Conservation (phyloP, 1,284 basidiomycete genomes). For the Ustilago bromivora region DNA sequence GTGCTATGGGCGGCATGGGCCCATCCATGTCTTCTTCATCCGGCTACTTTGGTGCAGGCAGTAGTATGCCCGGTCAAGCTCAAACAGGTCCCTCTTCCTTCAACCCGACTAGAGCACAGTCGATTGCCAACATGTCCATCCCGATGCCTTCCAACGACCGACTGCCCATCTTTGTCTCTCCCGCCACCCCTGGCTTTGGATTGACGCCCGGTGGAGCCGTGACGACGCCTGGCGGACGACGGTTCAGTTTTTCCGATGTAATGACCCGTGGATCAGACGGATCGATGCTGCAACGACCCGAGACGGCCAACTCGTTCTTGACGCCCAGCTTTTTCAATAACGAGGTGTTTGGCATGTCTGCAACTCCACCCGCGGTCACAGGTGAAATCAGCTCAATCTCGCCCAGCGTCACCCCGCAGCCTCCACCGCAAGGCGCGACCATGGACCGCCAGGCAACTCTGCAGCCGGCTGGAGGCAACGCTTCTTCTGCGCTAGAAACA, state of each 20-base stretch:
- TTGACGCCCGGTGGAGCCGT: slow-evolving; percentile 37
- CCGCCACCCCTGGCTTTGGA: slow-evolving; percentile 36
- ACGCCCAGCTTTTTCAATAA: slow-evolving; percentile 18
- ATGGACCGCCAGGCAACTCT: slow-evolving; percentile 1
- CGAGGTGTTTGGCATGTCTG: slow-evolving; percentile 12
- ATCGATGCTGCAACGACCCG: slow-evolving; percentile 22
- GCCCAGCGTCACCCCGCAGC: slow-evolving; percentile 21
- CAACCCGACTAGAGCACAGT: slow-evolving; percentile 17
- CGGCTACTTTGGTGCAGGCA: slow-evolving; percentile 2
- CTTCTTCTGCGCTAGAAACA: neutral
- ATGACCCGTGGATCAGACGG: slow-evolving; percentile 17
- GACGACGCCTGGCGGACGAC: slow-evolving; percentile 40
- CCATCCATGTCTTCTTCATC: neutral
- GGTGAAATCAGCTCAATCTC: slow-evolving; percentile 11
- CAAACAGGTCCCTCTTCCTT: neutral
- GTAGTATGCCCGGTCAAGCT: neutral
- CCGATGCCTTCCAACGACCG: slow-evolving; percentile 36
- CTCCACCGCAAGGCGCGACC: slow-evolving; percentile 12
- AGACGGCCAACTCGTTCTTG: slow-evolving; percentile 31
- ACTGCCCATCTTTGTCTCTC: slow-evolving; percentile 34
- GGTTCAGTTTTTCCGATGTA: slow-evolving; percentile 49
- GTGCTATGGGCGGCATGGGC: neutral
- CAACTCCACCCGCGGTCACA: slow-evolving; percentile 3
- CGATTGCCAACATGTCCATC: slow-evolving; percentile 40
- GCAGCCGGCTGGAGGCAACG: neutral